Evolutionary conservation across 192 early-diverging fungal genomes (phyloP), one percentile per base, ranked within the genome.

Genomic region (Coemansia furcata): DNA sequence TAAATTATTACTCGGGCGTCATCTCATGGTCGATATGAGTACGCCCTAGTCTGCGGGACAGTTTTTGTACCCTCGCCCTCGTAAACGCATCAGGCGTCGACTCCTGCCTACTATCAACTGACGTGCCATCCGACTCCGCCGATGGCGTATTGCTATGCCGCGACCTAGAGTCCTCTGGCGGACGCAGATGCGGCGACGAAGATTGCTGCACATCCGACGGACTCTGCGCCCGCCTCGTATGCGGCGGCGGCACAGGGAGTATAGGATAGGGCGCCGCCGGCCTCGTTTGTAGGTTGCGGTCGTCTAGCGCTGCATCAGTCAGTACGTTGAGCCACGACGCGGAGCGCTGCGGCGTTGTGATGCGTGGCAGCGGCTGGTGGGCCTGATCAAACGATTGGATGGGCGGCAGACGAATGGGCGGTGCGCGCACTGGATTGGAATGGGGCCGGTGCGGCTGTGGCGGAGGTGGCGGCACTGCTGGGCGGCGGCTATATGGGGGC

Each of bases 371-470:
- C 6, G 54, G 5, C 37, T 35, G 37, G 26, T 46, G 6, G 50
- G 36, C 15, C 12, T 68, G 67, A 71, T 76, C 80, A 12, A 82
- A 74, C 15, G 80, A 82, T 17, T 69, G 63, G 3, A 82, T 82
- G 0, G 80, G 80, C 59, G 80, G 80, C 12, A 82, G 59, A 0
- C 80, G 74, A 39, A 82, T 67, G 17, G 74, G 52, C 2, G 10
- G 11, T 9, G 9, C 6, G 12, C 32, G 52, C 1, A 54, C 12
- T 15, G 52, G 52, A 54, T 54, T 54, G 3, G 46, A 47, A 12
- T 42, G 40, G 17, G 43, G 43, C 66, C 72, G 6, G 21, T 50
- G 36, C 46, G 9, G 23, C 23, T 26, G 23, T 26, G 23, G 23
- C 23, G 23, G 19, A 4, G 23, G 42, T 15, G 46, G 49, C 36